A percentile compares a stretch with the other conserved stretches of the same genome.
phyloP scores from a whole-genome alignment of 441 rosid genomes.

The Theobroma grandiflorum region DNA sequence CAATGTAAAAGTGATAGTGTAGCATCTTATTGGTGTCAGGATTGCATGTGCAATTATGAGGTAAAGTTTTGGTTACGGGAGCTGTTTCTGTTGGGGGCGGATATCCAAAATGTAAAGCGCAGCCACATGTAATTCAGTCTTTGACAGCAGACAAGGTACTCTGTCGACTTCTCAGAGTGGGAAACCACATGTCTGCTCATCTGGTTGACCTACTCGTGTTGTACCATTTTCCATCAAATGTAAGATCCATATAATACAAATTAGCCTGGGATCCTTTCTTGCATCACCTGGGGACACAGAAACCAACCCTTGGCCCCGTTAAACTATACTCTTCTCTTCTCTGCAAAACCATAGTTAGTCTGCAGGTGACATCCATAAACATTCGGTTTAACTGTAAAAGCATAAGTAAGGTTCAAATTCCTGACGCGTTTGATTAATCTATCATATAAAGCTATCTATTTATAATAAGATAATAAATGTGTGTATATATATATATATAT shows the following conservation, averaged over 20 bases:
- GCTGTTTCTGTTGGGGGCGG: background rate
- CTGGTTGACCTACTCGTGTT: background rate
- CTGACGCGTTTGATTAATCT: no score
- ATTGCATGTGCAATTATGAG: conserved; percentile 28
- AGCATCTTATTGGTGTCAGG: conserved; percentile 22
- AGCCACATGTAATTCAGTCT: conserved; percentile 13
- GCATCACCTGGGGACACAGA: background rate
- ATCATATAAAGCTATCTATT: no score
- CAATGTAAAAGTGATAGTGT: background rate
- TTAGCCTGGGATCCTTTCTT: background rate
- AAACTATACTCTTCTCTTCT: no score
- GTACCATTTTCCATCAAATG: conserved; percentile 10
- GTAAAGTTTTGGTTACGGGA: conserved; percentile 11
- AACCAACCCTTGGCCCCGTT: background rate
- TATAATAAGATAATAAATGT: no score
- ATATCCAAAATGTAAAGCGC: conserved; percentile 10
- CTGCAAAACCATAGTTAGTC: no score
- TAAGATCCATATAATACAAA: background rate
- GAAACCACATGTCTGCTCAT: background rate
- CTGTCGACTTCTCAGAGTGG: background rate
- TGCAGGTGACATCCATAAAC: no score
- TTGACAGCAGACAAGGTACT: conserved; percentile 20
- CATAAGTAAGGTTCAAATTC: no score
- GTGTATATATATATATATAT: no score
- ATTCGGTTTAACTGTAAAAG: no score